A percentile compares a stretch with the other conserved stretches of the same genome.
Conservation (phyloP, 2,329 filamentous ascomycete species). For the Periconia digitata region DNA sequence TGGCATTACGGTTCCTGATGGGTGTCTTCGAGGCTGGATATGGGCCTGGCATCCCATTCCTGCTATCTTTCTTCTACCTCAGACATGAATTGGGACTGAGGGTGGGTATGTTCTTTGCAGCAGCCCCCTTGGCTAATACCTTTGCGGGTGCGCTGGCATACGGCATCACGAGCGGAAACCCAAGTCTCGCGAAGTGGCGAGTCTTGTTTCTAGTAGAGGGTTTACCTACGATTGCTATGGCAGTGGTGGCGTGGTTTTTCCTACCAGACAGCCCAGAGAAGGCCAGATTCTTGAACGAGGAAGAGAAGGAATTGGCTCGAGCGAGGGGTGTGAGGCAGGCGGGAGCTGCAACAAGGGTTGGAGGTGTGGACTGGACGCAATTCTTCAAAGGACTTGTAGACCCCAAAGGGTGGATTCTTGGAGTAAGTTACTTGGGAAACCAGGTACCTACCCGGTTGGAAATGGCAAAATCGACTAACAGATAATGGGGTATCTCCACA, state of each 20-base stretch:
- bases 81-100: slow-evolving; percentile 57
- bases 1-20: slow-evolving; percentile 41
- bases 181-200: slow-evolving; percentile 62
- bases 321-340: slow-evolving; percentile 34
- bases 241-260: slow-evolving; percentile 45
- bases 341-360: slow-evolving; percentile 28
- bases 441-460: background rate
- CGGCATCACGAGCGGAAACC: slow-evolving; percentile 61
- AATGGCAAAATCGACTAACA: background rate
- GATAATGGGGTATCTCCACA: background rate
- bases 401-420: slow-evolving; percentile 37
- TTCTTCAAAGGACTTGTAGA: slow-evolving; percentile 32
- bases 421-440: slow-evolving; percentile 19
- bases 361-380: slow-evolving; percentile 32
- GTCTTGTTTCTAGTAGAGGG: slow-evolving; percentile 54
- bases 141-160: slow-evolving; percentile 67
- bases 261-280: slow-evolving; percentile 49
- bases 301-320: slow-evolving; percentile 41
- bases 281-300: slow-evolving; percentile 45
- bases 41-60: slow-evolving; percentile 51
- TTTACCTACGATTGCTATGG: slow-evolving; percentile 47
- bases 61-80: slow-evolving; percentile 62
- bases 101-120: slow-evolving; percentile 55
- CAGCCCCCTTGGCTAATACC: slow-evolving; percentile 72
- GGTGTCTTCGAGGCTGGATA: slow-evolving; percentile 47